These are phyloP conservation scores for Cladosporium sp. DNA, from an alignment of 2,329 filamentous ascomycete genomes.

Conservation along the genomic window DNA sequence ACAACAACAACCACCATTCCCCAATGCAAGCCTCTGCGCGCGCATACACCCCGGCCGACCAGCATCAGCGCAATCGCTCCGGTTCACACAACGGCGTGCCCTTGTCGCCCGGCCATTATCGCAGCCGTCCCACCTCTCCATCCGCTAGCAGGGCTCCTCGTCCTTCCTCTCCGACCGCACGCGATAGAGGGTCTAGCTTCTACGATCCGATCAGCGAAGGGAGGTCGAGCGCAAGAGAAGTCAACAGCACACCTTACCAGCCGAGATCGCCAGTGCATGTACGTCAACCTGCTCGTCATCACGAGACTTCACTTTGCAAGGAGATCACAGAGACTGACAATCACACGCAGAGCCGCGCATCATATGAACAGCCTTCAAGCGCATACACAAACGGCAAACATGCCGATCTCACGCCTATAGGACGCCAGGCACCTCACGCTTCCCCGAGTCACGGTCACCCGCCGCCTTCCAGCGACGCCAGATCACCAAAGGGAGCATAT, in stretches of 20 bases:
- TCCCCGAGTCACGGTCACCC: conserved; percentile 25
- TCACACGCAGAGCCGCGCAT: conserved; percentile 18
- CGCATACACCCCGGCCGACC: conserved; percentile 28
- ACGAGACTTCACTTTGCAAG: not conserved
- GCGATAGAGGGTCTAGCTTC: conserved; percentile 42
- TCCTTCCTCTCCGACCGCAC: conserved; percentile 24
- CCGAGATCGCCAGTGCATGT: conserved; percentile 31
- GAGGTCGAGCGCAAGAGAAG: conserved; percentile 34
- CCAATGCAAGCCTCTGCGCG: conserved; percentile 31
- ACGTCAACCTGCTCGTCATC: conserved; percentile 9
- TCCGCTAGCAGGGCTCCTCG: conserved; percentile 32
- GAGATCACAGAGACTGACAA: not conserved
- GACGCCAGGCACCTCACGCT: conserved; percentile 15
- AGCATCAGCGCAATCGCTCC: conserved; percentile 26
- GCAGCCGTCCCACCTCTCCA: conserved; percentile 35
- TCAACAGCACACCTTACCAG: conserved; percentile 35
- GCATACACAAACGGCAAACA: conserved; percentile 25
- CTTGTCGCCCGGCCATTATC: conserved; percentile 19
- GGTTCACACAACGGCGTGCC: conserved; percentile 25
- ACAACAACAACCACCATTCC: conserved; percentile 29
- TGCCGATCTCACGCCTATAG: conserved; percentile 17
- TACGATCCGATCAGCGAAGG: conserved; percentile 48
- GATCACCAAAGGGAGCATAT: conserved; percentile 32
- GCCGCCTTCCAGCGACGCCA: conserved; percentile 30
- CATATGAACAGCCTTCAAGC: conserved; percentile 19